These are phyloP conservation scores for Hypoxylon sp. DNA, from an alignment of 2,329 filamentous ascomycete species.

Conservation along the genomic window DNA sequence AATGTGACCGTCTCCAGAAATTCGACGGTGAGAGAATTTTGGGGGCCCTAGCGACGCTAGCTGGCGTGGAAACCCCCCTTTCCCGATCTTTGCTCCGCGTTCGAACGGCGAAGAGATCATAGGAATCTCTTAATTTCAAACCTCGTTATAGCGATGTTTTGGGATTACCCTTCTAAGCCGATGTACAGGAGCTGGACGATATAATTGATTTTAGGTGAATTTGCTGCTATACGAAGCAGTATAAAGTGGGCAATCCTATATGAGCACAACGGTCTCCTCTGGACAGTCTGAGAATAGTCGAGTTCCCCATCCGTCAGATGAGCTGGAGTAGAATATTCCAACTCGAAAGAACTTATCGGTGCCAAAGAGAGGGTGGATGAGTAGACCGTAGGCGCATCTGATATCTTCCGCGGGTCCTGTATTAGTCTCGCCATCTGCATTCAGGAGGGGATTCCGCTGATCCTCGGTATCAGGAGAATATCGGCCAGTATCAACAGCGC, in stretches of 20 bases:
- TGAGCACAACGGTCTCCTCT: slow-evolving; percentile 8
- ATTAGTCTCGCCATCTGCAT: neutral
- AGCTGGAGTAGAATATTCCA: slow-evolving; percentile 1
- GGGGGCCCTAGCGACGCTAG: slow-evolving; percentile 11
- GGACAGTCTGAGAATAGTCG: slow-evolving; percentile 12
- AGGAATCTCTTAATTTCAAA: neutral
- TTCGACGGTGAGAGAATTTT: no score
- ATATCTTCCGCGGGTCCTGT: neutral
- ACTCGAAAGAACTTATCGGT: slow-evolving; percentile 14
- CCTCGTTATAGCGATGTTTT: neutral
- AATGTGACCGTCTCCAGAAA: slow-evolving; percentile 6
- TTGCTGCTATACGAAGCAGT: neutral
- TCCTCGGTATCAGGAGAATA: neutral
- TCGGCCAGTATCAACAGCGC: neutral
- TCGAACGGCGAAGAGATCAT: neutral
- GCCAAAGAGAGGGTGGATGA: slow-evolving; percentile 5
- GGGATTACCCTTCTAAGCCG: neutral
- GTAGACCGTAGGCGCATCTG: slow-evolving; percentile 1
- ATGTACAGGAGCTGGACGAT: neutral
- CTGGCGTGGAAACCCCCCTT: neutral
- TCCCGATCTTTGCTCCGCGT: slow-evolving; percentile 15
- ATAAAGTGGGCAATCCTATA: neutral
- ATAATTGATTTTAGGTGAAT: neutral
- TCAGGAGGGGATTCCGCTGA: neutral
- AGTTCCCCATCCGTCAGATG: neutral